Conservation (phyloP, 2,329 filamentous ascomycete species). For the Penicillium sclerotiorum region DNA sequence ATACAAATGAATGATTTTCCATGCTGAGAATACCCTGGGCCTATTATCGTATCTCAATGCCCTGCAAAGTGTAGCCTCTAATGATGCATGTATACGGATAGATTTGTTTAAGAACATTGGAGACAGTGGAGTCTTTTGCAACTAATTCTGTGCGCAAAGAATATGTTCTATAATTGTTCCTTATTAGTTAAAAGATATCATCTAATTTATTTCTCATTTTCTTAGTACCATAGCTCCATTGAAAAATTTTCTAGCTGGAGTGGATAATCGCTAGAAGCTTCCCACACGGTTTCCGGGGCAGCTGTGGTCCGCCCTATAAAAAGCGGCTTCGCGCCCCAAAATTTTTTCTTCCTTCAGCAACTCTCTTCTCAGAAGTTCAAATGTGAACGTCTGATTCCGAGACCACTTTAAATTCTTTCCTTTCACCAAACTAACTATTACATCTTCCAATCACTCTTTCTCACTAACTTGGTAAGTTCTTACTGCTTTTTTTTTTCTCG, state of each 20-base stretch:
- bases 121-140: no score
- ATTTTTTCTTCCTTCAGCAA: conserved; percentile 27
- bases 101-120: no score
- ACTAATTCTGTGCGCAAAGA: no score
- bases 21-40: no score
- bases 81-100: no score
- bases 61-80: no score
- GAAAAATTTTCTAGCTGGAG: conserved; percentile 5
- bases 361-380: conserved; percentile 18
- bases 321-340: conserved; percentile 25
- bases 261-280: conserved; percentile 32
- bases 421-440: no score
- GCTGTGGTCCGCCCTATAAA: conserved; percentile 35
- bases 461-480: conserved; percentile 27
- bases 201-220: neutral
- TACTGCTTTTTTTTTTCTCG: conserved; percentile 9
- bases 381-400: conserved; percentile 15
- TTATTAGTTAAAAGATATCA: neutral
- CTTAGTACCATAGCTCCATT: neutral
- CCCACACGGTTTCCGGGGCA: conserved; percentile 36
- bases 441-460: neutral
- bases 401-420: neutral
- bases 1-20: no score
- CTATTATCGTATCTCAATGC: no score
- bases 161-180: neutral